Conservation (phyloP, 805 yeast genomes). For the Blastobotrys attinorum region DNA sequence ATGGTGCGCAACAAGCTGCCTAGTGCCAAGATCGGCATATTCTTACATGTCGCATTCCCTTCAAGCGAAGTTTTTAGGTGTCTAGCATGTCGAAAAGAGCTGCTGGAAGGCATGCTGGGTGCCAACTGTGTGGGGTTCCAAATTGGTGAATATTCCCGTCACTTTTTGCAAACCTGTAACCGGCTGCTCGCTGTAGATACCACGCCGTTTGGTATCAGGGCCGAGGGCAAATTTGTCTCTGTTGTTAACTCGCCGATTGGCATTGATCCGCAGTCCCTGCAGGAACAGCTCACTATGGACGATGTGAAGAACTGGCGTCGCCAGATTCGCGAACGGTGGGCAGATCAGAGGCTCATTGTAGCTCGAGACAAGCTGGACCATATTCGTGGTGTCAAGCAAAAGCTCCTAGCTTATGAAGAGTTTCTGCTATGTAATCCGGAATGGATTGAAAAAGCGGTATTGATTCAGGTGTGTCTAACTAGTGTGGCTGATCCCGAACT, state of each 20-base stretch:
- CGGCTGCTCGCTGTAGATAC: conserved; percentile 78
- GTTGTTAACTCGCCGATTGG: conserved; percentile 34
- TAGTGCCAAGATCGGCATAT: conserved; percentile 81
- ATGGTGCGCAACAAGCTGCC: conserved; percentile 75
- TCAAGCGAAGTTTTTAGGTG: conserved; percentile 93
- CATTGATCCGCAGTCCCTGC: conserved; percentile 39
- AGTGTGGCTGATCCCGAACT: conserved; percentile 46
- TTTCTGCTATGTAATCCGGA: conserved; percentile 68
- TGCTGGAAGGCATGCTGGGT: conserved; percentile 78
- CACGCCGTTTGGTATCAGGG: conserved; percentile 79
- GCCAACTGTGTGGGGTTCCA: conserved; percentile 86
- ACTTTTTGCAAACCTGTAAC: conserved; percentile 84
- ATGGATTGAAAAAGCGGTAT: conserved; percentile 56
- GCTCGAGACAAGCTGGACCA: conserved; percentile 84
- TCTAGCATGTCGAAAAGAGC: conserved; percentile 72
- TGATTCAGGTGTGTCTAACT: conserved; percentile 77
- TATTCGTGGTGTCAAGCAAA: conserved; percentile 82
- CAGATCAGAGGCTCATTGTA: conserved; percentile 59
- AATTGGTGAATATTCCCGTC: conserved; percentile 87
- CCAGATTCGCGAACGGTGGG: conserved; percentile 74
- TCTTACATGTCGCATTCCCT: conserved; percentile 90
- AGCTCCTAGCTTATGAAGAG: conserved; percentile 76
- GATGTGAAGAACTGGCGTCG: conserved; percentile 45
- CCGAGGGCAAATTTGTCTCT: conserved; percentile 29
- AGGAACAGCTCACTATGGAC: conserved; percentile 39